phyloP scores from a whole-genome alignment of 169 alveolate species.

The Cryptosporidium ubiquitum region DNA sequence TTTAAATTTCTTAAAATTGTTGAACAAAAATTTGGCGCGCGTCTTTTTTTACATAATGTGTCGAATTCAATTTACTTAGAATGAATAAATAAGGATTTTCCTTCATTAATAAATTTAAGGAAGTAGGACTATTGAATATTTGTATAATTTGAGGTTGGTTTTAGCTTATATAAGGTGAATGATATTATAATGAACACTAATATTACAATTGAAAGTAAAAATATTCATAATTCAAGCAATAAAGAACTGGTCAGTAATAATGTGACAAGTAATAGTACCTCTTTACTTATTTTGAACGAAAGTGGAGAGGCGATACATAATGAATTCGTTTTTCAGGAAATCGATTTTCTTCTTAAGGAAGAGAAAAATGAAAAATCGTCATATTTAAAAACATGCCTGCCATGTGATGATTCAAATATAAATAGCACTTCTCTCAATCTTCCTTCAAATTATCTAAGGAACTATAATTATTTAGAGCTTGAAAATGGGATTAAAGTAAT shows the following conservation, averaged over 20 bases:
- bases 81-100: too few relatives aligned
- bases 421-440: background rate
- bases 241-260: background rate
- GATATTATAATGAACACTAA: background rate
- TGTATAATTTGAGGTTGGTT: too few relatives aligned
- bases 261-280: background rate
- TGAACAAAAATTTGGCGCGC: too few relatives aligned
- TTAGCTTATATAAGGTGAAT: background rate
- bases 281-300: background rate
- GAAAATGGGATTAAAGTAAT: constrained; percentile 16
- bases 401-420: background rate
- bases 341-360: background rate
- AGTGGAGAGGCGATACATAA: background rate
- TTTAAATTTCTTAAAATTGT: too few relatives aligned
- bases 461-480: constrained; percentile 14
- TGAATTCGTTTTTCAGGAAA: background rate
- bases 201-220: background rate
- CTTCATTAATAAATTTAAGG: too few relatives aligned
- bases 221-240: background rate
- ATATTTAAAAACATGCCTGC: background rate
- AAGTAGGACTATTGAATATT: too few relatives aligned
- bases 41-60: too few relatives aligned
- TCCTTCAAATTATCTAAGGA: constrained; percentile 16
- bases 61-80: too few relatives aligned
- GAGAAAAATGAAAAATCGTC: background rate